A percentile compares a stretch with the other conserved stretches of the same genome.
These are phyloP conservation scores for Davidsoniella virescens DNA, from an alignment of 2,329 filamentous ascomycete species.

Conservation along the genomic window DNA sequence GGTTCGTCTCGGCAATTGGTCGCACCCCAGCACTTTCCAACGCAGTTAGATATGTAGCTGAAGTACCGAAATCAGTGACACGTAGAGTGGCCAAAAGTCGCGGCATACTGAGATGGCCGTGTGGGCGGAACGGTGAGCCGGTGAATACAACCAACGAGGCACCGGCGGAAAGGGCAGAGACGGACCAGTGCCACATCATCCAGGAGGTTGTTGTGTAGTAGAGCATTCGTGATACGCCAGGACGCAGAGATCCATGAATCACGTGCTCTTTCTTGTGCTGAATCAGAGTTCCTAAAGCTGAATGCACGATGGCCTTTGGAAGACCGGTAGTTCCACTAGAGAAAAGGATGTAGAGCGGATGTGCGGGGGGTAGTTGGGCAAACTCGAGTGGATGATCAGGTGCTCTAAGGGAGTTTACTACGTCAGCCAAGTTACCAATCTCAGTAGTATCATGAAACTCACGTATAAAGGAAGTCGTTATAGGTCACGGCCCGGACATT, in stretches of 20 bases:
- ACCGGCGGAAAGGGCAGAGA: constrained; percentile 70
- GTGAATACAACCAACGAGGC: constrained; percentile 79
- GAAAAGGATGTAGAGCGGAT: constrained; percentile 88
- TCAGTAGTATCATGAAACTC: constrained; percentile 1
- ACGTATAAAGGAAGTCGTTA: constrained; percentile 21
- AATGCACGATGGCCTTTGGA: constrained; percentile 91
- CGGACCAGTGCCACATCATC: constrained; percentile 99
- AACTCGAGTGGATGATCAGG: constrained; percentile 41
- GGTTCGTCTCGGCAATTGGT: constrained; percentile 18
- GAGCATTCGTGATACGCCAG: constrained; percentile 53
- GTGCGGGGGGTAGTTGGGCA: constrained; percentile 63
- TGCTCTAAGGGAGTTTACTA: constrained; percentile 16
- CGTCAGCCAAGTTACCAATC: background rate
- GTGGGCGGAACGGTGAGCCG: constrained; percentile 72
- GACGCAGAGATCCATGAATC: constrained; percentile 66
- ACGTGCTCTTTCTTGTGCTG: constrained; percentile 96
- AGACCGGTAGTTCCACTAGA: constrained; percentile 75
- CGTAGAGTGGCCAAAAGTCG: constrained; percentile 61
- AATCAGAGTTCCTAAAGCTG: constrained; percentile 71
- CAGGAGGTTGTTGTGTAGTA: constrained; percentile 93
- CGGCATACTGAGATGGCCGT: constrained; percentile 68
- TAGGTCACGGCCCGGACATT: constrained; percentile 30
- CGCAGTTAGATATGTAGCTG: constrained; percentile 80
- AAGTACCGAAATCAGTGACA: constrained; percentile 90
- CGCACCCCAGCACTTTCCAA: constrained; percentile 63